Base-by-base conservation (phyloP, 345 rosid genomes). In the Diplotaxis tenuifolia region DNA sequence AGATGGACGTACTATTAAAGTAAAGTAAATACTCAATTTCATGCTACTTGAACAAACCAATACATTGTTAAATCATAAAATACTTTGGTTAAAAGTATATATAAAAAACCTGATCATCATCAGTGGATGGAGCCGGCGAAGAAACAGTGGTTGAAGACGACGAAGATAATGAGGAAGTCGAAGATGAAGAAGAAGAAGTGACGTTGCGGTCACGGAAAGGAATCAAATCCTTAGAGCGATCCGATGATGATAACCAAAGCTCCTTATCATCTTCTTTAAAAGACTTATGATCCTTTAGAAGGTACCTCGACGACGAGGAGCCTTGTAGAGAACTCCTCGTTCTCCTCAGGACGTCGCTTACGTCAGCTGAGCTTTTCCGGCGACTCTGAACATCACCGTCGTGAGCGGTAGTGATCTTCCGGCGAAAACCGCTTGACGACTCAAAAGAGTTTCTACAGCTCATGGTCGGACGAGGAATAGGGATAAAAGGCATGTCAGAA, bases 361-460 rank as follows among this genome's bases (percentile, higher is more conserved):
- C 53, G 22, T 85, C 90, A 62, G 89, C 85, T 0, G 90, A 86
- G 85, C 95, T 91, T 84, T 82, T 85, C 45, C 95, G 75, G 8
- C 88, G 89, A 22, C 31, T 29, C 63, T 78, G 77, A 22, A 50
- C 76, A 15, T 65, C 50, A 0, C 50, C 65, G 0, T 63, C 29
- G 74, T 52, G 73, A 40, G 63, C 50, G 8, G 68, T 65, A 15
- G 55, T 57, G 78, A 87, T 89, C 76, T 82, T 84, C 70, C 88
- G 74, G 15, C 86, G 88, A 32, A 75, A 65, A 9, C 9, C 65
- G 12, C 67, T 71, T 42, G 75, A 28, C 3, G 60, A 31, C 22
- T 78, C 81, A 67, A 67, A 78, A 38, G 77, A 73, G 77, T 72
- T 73, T 73, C 78, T 68, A 0, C 28, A 67, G 45, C 67, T 81